A percentile compares a stretch with the other conserved stretches of the same genome.
These are phyloP conservation scores for Xylariaceae sp. DNA, from an alignment of 2,329 filamentous ascomycete species.

Conservation along the genomic window DNA sequence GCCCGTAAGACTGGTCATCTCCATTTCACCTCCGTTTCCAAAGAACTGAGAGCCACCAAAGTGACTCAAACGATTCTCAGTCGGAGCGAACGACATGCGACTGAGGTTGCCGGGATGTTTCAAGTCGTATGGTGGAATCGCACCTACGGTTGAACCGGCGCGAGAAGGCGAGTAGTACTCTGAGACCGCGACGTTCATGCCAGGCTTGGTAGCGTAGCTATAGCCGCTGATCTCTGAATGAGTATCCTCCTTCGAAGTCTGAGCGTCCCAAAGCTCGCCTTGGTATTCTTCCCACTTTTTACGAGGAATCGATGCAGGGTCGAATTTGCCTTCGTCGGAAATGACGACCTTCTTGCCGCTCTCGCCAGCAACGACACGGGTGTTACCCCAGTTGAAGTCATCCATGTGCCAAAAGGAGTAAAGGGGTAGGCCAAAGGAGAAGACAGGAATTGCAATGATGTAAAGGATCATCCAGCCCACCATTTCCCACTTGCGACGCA, in stretches of 20 bases:
- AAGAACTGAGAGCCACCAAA: slow-evolving; percentile 58
- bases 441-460: slow-evolving; percentile 84
- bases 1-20: slow-evolving; percentile 69
- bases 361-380: slow-evolving; percentile 92
- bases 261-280: slow-evolving; percentile 92
- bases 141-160: slow-evolving; percentile 50
- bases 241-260: slow-evolving; percentile 76
- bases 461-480: slow-evolving; percentile 99
- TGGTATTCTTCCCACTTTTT: slow-evolving; percentile 99
- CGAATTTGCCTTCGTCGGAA: slow-evolving; percentile 96
- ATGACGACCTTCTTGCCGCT: slow-evolving; percentile 88
- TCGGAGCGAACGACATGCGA: slow-evolving; percentile 76
- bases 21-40: slow-evolving; percentile 57
- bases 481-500: slow-evolving; percentile 98
- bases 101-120: slow-evolving; percentile 44
- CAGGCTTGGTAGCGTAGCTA: slow-evolving; percentile 86
- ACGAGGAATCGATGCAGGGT: slow-evolving; percentile 84
- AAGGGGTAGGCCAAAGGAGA: slow-evolving; percentile 82
- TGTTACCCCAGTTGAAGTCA: slow-evolving; percentile 99
- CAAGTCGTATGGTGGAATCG: slow-evolving; percentile 39
- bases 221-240: slow-evolving; percentile 88
- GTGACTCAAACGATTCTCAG: slow-evolving; percentile 63
- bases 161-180: slow-evolving; percentile 65
- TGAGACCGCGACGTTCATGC: slow-evolving; percentile 48
- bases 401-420: slow-evolving; percentile 99